A percentile compares a stretch with the other conserved stretches of the same genome.
These are phyloP conservation scores for Spathaspora hagerdaliae DNA, from an alignment of 805 yeast genomes.

Conservation along the genomic window DNA sequence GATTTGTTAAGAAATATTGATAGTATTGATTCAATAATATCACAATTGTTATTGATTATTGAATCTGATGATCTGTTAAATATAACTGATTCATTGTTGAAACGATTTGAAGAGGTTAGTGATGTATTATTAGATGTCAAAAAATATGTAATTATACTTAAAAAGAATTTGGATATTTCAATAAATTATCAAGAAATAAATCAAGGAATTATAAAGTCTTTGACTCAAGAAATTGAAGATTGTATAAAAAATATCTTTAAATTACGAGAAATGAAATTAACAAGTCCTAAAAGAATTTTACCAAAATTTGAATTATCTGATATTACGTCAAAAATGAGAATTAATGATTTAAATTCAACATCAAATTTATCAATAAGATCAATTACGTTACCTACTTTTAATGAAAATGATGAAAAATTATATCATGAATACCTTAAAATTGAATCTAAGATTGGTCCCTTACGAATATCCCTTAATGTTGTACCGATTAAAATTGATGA, in stretches of 20 bases:
- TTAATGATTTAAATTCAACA: constrained; percentile 12
- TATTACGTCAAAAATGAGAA: constrained; percentile 20
- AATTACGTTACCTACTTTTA: constrained; percentile 27
- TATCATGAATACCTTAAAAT: constrained; percentile 41
- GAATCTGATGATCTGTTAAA: constrained; percentile 9
- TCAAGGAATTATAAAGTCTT: constrained; percentile 18
- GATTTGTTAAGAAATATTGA: constrained; percentile 16
- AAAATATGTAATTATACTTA: constrained; percentile 14
- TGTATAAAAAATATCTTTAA: constrained; percentile 15
- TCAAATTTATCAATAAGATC: constrained; percentile 13
- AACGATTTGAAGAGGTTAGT: constrained; percentile 22
- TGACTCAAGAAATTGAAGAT: constrained; percentile 22
- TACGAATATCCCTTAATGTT: constrained; percentile 48
- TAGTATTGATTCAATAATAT: constrained; percentile 21
- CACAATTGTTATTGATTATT: constrained; percentile 15
- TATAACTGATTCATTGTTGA: constrained; percentile 11
- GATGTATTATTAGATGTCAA: constrained; percentile 24
- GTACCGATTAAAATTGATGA: constrained; percentile 48
- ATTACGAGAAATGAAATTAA: constrained; percentile 14
- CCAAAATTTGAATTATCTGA: constrained; percentile 16
- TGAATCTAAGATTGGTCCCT: constrained; percentile 43
- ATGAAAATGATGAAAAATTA: constrained; percentile 25
- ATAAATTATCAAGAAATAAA: constrained; percentile 24
- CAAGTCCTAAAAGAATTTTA: constrained; percentile 14
- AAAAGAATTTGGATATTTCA: constrained; percentile 24